These are phyloP conservation scores for Arthrobotrys entomopaga DNA, from an alignment of 2,329 filamentous ascomycete genomes.

Conservation along the genomic window DNA sequence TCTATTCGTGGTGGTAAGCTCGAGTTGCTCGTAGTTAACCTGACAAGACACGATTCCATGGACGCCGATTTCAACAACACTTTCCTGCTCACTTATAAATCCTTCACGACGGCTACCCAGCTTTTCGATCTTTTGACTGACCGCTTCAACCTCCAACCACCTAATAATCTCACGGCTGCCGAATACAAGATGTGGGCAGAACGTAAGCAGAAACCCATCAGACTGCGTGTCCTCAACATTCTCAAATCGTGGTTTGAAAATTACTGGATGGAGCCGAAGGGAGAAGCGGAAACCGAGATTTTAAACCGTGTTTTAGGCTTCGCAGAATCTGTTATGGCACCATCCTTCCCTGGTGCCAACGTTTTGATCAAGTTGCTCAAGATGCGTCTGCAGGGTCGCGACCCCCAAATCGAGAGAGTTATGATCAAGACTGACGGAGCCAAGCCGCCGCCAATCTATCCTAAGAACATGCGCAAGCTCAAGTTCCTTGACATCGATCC, in stretches of 20 bases:
- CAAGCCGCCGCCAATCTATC: slow-evolving; percentile 87
- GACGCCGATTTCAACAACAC: slow-evolving; percentile 97
- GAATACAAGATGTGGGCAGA: slow-evolving; percentile 91
- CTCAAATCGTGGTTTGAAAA: slow-evolving; percentile 98
- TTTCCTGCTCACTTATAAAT: slow-evolving; percentile 94
- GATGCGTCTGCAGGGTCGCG: slow-evolving; percentile 86
- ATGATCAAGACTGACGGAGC: slow-evolving; percentile 85
- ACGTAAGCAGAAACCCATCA: slow-evolving; percentile 93
- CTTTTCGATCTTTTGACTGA: slow-evolving; percentile 92
- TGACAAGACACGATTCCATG: slow-evolving; percentile 93
- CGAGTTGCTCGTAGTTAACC: slow-evolving; percentile 87
- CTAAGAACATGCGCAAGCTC: slow-evolving; percentile 99
- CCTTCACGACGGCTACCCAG: slow-evolving; percentile 89
- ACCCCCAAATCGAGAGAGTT: slow-evolving; percentile 83
- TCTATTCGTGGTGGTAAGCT: slow-evolving; percentile 89
- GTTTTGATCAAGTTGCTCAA: slow-evolving; percentile 88
- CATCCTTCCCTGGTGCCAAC: slow-evolving; percentile 87
- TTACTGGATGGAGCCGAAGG: slow-evolving; percentile 97
- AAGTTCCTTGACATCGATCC: slow-evolving; percentile 98
- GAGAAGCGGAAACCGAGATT: slow-evolving; percentile 81
- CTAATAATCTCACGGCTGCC: slow-evolving; percentile 76
- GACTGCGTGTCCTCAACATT: slow-evolving; percentile 96
- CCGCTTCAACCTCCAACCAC: slow-evolving; percentile 91
- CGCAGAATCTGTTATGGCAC: slow-evolving; percentile 90
- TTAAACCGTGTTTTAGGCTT: slow-evolving; percentile 91